A percentile compares a stretch with the other conserved stretches of the same genome.
Evolutionary conservation across 164 flowering plant species (phyloP).

Genomic region (grape (Vitis vinifera)): ASM3070453v1 NC_081805.1:12404001-12404500

Average conservation of each 20-base stretch:
- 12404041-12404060: constrained; percentile 10
- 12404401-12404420: too few species aligned
- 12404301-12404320: constrained; percentile 9
- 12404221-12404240: constrained; percentile 36
- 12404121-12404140: too few species aligned
- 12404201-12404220: constrained; percentile 12
- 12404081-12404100: too few species aligned
- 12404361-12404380: too few species aligned
- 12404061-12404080: background rate
- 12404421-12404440: too few species aligned
- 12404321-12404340: constrained; percentile 6
- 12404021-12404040: constrained; percentile 1
- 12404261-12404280: constrained; percentile 44
- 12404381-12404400: too few species aligned
- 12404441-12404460: too few species aligned
- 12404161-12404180: background rate
- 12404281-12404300: constrained; percentile 7
- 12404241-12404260: constrained; percentile 42
- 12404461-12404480: too few species aligned
- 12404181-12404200: constrained; percentile 1
- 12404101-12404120: too few species aligned
- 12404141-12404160: background rate
- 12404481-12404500: too few species aligned
- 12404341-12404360: constrained; percentile 13
- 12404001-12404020: constrained; percentile 19